A percentile compares a stretch with the other conserved stretches of the same genome.
These are phyloP conservation scores for Xanthoconium separans DNA, from an alignment of 1,284 basidiomycete genomes.

Conservation along the genomic window DNA sequence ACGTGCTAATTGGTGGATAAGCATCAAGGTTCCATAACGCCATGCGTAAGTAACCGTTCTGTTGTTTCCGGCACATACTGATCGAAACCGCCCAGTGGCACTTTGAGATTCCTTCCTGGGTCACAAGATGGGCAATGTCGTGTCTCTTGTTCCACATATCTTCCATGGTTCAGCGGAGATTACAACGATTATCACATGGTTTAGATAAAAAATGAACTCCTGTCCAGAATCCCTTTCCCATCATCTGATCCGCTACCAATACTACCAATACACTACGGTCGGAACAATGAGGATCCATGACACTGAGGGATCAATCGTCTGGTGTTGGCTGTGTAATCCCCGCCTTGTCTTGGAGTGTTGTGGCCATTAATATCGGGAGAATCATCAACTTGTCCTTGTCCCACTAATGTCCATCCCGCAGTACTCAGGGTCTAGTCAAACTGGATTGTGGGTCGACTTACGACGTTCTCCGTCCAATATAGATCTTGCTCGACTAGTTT, in stretches of 20 bases:
- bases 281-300: not conserved
- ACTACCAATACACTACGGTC: not conserved
- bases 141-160: not conserved
- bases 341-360: conserved; percentile 30
- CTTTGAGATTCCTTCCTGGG: conserved; percentile 1
- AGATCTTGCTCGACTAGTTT: conserved; percentile 50
- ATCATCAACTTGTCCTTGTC: conserved; percentile 42
- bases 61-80: not conserved
- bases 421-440: conserved; percentile 4
- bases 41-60: conserved; percentile 34
- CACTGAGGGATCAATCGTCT: conserved; percentile 14
- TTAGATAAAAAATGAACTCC: not conserved
- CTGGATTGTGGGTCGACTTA: conserved; percentile 33
- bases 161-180: not conserved
- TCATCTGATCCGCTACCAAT: not conserved
- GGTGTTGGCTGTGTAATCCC: conserved; percentile 22
- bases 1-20: not conserved
- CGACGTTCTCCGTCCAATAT: conserved; percentile 55
- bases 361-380: conserved; percentile 41
- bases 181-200: not conserved
- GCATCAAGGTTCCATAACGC: conserved; percentile 53
- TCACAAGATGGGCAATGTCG: not conserved
- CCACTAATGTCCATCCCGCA: conserved; percentile 29
- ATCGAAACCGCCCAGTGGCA: not conserved
- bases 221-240: not conserved